These are phyloP conservation scores for Caloboletus firmus DNA, from an alignment of 1,284 basidiomycete genomes.

Conservation along the genomic window DNA sequence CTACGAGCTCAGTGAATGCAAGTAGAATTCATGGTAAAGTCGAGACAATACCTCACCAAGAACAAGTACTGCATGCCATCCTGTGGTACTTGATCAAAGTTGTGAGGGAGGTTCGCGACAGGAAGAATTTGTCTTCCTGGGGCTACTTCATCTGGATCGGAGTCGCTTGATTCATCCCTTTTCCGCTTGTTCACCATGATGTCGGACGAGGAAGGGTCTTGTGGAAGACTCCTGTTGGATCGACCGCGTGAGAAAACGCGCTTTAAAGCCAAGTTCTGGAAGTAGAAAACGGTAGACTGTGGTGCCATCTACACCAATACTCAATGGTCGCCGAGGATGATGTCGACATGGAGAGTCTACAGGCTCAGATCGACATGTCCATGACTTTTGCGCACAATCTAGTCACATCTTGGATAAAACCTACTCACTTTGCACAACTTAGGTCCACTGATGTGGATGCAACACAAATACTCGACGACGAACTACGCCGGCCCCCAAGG, in stretches of 20 bases:
- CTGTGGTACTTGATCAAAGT: conserved; percentile 62
- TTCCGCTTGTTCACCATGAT: conserved; percentile 50
- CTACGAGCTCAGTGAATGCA: conserved; percentile 37
- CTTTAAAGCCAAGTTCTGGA: too few relatives aligned
- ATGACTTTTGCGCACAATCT: conserved; percentile 71
- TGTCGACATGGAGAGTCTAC: conserved; percentile 62
- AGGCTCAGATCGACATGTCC: conserved; percentile 76
- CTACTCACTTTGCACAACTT: conserved; percentile 38
- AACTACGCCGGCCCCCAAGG: conserved; percentile 68
- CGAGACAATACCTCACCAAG: conserved; percentile 59
- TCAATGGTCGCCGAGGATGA: conserved; percentile 41
- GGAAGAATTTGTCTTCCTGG: conserved; percentile 68
- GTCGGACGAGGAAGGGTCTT: background rate
- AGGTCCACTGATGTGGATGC: conserved; percentile 37
- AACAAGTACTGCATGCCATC: conserved; percentile 82
- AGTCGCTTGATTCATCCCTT: conserved; percentile 43
- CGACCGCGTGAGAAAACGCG: too few relatives aligned
- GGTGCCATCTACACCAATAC: background rate
- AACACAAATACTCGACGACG: conserved; percentile 61
- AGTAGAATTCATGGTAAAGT: conserved; percentile 15
- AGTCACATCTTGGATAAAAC: conserved; percentile 71
- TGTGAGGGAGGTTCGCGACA: conserved; percentile 66
- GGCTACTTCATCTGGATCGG: conserved; percentile 53
- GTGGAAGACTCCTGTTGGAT: background rate
- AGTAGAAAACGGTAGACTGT: too few relatives aligned